Evolutionary conservation across 352 stramenopile genomes (phyloP).

Genomic region (Phytophthora macrochlamydospora): DNA sequence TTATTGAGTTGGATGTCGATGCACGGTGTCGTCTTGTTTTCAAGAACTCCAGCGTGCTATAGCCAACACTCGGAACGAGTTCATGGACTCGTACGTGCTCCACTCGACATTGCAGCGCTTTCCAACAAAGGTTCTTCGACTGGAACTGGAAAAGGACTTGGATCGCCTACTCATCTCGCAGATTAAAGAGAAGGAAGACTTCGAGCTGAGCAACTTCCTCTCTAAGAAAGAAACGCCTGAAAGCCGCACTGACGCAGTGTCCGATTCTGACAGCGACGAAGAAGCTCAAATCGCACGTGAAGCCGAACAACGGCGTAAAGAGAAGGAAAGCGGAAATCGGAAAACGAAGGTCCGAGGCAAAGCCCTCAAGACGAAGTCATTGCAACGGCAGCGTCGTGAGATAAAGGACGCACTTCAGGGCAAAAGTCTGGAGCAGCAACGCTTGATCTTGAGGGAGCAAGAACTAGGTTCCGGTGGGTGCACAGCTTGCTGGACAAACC

Average conservation of each 20-base stretch:
- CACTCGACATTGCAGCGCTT: constrained; percentile 92
- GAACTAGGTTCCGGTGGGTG: constrained; percentile 78
- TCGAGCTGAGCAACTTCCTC: constrained; percentile 62
- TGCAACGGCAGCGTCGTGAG: constrained; percentile 75
- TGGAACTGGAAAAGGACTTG: constrained; percentile 93
- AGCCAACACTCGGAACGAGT: constrained; percentile 81
- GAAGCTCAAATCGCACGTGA: constrained; percentile 71
- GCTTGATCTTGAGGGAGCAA: constrained; percentile 62
- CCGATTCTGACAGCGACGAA: constrained; percentile 75
- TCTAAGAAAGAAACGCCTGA: constrained; percentile 11
- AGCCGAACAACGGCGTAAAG: constrained; percentile 34
- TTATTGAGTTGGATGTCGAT: constrained; percentile 87
- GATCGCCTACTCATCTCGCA: constrained; percentile 90
- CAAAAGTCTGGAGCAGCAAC: constrained; percentile 69
- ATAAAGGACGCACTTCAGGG: constrained; percentile 76
- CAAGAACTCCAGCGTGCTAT: constrained; percentile 90
- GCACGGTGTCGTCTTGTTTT: constrained; percentile 84
- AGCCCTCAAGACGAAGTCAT: constrained; percentile 55
- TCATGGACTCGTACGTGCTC: constrained; percentile 90
- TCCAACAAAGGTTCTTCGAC: constrained; percentile 83
- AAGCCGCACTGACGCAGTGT: constrained; percentile 32
- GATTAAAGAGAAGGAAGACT: constrained; percentile 74
- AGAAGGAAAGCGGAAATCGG: constrained; percentile 39
- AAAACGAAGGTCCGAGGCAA: constrained; percentile 56
- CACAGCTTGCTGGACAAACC: constrained; percentile 79